These are phyloP conservation scores for Lachancea lanzarotensis DNA, from an alignment of 805 yeast species.

Conservation along the genomic window DNA sequence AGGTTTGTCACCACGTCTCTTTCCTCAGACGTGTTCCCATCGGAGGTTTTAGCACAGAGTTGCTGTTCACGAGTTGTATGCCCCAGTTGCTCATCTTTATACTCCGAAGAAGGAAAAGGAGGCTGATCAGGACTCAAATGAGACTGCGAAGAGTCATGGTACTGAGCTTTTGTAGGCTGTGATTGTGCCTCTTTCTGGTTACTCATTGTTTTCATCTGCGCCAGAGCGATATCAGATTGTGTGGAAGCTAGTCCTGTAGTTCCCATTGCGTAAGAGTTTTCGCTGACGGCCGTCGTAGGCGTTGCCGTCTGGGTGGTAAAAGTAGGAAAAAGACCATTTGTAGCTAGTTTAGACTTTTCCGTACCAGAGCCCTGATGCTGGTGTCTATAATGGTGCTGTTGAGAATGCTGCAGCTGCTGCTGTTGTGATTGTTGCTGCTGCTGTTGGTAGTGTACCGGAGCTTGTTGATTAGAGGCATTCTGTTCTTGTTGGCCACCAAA, in stretches of 20 bases:
- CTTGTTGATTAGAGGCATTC: conserved; percentile 8
- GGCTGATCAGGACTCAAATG: not conserved
- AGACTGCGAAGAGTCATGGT: not conserved
- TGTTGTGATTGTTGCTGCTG: conserved; percentile 7
- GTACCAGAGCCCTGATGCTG: conserved; percentile 10
- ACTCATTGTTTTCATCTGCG: conserved; percentile 28
- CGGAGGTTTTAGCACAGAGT: not conserved
- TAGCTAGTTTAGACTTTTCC: conserved; percentile 4
- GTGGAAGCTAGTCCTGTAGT: conserved; percentile 45
- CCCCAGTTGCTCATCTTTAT: not conserved
- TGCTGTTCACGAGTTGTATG: not conserved
- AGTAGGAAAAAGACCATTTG: conserved; percentile 28
- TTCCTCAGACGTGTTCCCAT: not conserved
- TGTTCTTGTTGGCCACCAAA: conserved; percentile 3
- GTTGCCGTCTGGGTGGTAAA: conserved; percentile 40
- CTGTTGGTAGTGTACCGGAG: conserved; percentile 6
- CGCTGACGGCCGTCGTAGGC: conserved; percentile 65
- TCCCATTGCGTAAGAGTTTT: conserved; percentile 59
- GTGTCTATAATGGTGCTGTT: conserved; percentile 4
- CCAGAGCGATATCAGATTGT: conserved; percentile 32
- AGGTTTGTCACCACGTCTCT: conserved; percentile 1
- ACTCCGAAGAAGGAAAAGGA: not conserved
- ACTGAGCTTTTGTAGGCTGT: not conserved
- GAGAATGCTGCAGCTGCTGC: not conserved
- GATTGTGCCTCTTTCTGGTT: conserved; percentile 6